Evolutionary conservation across 1,284 basidiomycete species (phyloP).

Genomic region (Ceratorhiza oryzae-sativae): DNA sequence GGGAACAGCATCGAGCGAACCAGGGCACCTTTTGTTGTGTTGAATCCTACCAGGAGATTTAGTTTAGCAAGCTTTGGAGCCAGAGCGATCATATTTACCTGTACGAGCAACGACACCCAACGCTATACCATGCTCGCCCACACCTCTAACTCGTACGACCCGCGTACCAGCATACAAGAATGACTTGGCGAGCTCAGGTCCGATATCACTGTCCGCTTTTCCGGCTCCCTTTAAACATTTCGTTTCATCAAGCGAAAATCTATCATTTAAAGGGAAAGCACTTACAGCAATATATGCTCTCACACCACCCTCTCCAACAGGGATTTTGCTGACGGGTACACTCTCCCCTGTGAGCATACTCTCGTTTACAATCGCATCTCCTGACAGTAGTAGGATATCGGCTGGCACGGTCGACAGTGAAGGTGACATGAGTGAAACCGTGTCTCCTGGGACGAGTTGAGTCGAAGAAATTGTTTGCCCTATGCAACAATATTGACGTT

Average conservation of each 20-base stretch:
- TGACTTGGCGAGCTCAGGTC: constrained; percentile 78
- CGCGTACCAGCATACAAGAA: constrained; percentile 94
- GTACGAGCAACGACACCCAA: constrained; percentile 91
- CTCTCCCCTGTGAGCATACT: constrained; percentile 98
- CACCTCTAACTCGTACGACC: constrained; percentile 88
- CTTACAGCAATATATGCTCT: constrained; percentile 54
- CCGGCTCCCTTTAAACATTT: constrained; percentile 48
- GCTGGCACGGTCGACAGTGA: constrained; percentile 83
- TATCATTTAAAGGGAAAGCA: neutral
- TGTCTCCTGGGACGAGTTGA: constrained; percentile 90
- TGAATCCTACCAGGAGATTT: constrained; percentile 72
- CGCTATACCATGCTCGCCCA: constrained; percentile 63
- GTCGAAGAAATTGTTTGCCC: constrained; percentile 79
- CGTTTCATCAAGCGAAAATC: neutral
- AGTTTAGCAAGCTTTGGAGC: too few species aligned
- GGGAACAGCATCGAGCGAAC: constrained; percentile 99
- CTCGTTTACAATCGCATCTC: constrained; percentile 98
- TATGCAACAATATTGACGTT: constrained; percentile 48
- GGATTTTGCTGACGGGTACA: constrained; percentile 88
- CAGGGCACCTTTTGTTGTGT: constrained; percentile 96
- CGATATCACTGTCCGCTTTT: constrained; percentile 62
- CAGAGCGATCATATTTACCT: constrained; percentile 56
- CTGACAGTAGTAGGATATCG: constrained; percentile 90
- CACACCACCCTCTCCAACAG: constrained; percentile 76
- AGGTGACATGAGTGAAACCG: constrained; percentile 86